Conservation (phyloP, 2,329 filamentous ascomycete genomes). For the Xylaria sp. region DNA sequence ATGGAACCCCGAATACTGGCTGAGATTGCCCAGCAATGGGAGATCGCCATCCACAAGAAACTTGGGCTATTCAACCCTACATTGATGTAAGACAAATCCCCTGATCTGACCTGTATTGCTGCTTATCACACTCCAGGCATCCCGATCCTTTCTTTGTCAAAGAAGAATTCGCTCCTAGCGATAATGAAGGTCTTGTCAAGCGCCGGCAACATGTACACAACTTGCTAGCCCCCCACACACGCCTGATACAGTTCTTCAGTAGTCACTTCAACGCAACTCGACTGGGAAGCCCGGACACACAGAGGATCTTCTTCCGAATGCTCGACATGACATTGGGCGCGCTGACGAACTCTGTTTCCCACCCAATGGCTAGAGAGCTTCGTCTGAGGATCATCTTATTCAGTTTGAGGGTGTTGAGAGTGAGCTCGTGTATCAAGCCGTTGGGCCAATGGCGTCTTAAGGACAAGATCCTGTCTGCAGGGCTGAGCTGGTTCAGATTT, state of each 20-base stretch:
- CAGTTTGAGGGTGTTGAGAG: conserved; percentile 74
- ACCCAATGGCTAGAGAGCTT: conserved; percentile 89
- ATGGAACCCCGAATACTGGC: conserved; percentile 84
- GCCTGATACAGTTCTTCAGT: conserved; percentile 83
- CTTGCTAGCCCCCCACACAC: conserved; percentile 81
- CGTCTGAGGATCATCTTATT: conserved; percentile 87
- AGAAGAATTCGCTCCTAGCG: conserved; percentile 90
- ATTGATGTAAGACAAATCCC: conserved; percentile 56
- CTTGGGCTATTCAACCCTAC: conserved; percentile 79
- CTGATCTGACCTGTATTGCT: background rate
- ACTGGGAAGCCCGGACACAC: conserved; percentile 80
- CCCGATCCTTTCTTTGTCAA: conserved; percentile 88
- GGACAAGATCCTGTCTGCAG: conserved; percentile 84
- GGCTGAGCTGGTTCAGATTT: conserved; percentile 83
- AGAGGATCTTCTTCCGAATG: conserved; percentile 79
- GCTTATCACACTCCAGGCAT: conserved; percentile 55
- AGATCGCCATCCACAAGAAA: conserved; percentile 75
- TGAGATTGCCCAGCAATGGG: conserved; percentile 90
- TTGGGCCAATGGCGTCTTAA: conserved; percentile 79
- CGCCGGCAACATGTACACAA: conserved; percentile 80
- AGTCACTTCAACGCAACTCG: conserved; percentile 95
- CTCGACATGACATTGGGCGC: conserved; percentile 78
- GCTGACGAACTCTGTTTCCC: conserved; percentile 69
- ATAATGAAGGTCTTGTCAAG: conserved; percentile 73
- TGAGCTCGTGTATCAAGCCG: conserved; percentile 67